phyloP scores from a whole-genome alignment of 2,329 filamentous ascomycete species.

The Alternaria postmessia region DNA sequence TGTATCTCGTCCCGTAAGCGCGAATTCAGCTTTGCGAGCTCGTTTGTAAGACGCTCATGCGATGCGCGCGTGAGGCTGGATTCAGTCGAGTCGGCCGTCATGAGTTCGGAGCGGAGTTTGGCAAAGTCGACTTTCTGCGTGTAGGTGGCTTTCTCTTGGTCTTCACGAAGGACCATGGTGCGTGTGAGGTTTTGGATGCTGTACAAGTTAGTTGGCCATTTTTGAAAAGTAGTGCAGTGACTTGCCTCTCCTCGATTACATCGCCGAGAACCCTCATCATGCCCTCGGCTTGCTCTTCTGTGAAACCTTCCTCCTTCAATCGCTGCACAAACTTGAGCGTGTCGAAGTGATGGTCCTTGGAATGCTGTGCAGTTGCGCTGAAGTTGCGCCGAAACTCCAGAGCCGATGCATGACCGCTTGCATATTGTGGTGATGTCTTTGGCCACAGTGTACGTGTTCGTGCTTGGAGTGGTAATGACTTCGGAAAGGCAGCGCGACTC shows the following conservation, averaged over 20 bases:
- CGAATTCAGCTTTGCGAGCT: conserved; percentile 91
- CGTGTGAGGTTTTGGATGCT: conserved; percentile 96
- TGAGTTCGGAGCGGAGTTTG: conserved; percentile 91
- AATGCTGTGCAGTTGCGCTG: conserved; percentile 68
- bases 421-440: conserved; percentile 9
- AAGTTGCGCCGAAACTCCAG: conserved; percentile 58
- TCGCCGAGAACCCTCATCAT: conserved; percentile 98
- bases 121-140: conserved; percentile 96
- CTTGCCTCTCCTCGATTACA: conserved; percentile 90
- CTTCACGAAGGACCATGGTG: conserved; percentile 97
- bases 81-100: conserved; percentile 91
- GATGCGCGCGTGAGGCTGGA: conserved; percentile 85
- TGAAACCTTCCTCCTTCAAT: conserved; percentile 89
- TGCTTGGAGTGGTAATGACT: conserved; percentile 16
- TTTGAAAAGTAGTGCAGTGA: not conserved
- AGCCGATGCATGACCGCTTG: conserved; percentile 10
- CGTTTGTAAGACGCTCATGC: conserved; percentile 92
- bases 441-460: conserved; percentile 14
- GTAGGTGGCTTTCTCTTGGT: conserved; percentile 79
- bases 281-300: conserved; percentile 92
- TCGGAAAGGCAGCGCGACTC: conserved; percentile 18
- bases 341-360: conserved; percentile 93
- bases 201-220: conserved; percentile 8
- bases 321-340: conserved; percentile 96
- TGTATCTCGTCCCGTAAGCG: conserved; percentile 92